Evolutionary conservation across 2,329 filamentous ascomycete genomes (phyloP).

Genomic region (Sphaerostilbella broomeana): DNA sequence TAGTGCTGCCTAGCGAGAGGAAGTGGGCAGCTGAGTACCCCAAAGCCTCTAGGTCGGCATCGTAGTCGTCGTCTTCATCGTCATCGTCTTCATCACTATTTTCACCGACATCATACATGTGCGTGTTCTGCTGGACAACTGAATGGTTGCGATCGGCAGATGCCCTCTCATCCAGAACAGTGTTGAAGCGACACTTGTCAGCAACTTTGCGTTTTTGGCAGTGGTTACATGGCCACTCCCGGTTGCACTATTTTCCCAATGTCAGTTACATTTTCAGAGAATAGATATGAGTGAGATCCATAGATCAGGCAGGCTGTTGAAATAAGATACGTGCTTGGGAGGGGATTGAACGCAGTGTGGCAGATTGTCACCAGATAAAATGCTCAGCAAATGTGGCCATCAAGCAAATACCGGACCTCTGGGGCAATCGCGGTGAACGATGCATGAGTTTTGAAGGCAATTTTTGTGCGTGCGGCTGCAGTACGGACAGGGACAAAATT

Average conservation of each 20-base stretch:
- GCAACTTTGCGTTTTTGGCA: constrained; percentile 34
- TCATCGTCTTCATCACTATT: constrained; percentile 19
- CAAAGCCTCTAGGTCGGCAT: constrained; percentile 27
- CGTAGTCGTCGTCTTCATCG: constrained; percentile 16
- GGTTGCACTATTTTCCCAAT: constrained; percentile 34
- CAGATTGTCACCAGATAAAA: too few relatives aligned
- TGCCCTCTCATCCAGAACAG: constrained; percentile 7
- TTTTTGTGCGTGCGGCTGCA: background rate
- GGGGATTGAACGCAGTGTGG: too few relatives aligned
- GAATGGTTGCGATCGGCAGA: background rate
- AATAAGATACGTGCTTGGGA: too few relatives aligned
- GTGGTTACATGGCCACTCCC: constrained; percentile 35
- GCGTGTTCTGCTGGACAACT: background rate
- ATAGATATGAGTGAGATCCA: background rate
- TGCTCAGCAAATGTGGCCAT: too few relatives aligned
- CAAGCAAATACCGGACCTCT: too few relatives aligned
- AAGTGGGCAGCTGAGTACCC: constrained; percentile 31
- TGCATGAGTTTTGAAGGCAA: too few relatives aligned
- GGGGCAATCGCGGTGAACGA: too few relatives aligned
- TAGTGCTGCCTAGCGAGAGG: constrained; percentile 17
- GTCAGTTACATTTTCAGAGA: too few relatives aligned
- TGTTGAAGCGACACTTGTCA: constrained; percentile 29
- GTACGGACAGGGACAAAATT: background rate
- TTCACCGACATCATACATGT: constrained; percentile 8
- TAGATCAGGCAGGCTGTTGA: background rate